A percentile compares a stretch with the other conserved stretches of the same genome.
These are phyloP conservation scores for Trichoderma parareesei DNA, from an alignment of 495 filamentous ascomycete species.

Conservation along the genomic window DNA sequence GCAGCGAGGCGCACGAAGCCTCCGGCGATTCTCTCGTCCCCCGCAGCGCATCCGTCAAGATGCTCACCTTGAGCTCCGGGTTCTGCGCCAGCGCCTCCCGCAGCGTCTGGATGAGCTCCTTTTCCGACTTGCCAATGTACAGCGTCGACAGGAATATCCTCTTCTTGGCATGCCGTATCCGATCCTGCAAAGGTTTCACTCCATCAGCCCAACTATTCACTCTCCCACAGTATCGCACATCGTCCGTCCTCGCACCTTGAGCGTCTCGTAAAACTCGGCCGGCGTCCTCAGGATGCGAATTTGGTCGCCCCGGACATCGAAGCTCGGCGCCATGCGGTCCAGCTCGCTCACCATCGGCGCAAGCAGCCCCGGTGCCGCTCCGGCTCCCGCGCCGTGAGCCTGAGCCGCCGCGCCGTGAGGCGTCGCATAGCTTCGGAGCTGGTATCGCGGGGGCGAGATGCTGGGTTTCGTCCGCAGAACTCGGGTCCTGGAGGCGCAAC, in stretches of 20 bases:
- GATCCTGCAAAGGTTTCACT: slow-evolving; percentile 40
- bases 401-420: slow-evolving; percentile 23
- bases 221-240: slow-evolving; percentile 16
- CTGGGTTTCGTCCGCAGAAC: slow-evolving; percentile 18
- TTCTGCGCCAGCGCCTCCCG: slow-evolving; percentile 66
- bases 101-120: slow-evolving; percentile 79
- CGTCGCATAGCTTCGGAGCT: slow-evolving; percentile 37
- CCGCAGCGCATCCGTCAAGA: slow-evolving; percentile 86
- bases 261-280: slow-evolving; percentile 72
- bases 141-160: slow-evolving; percentile 89
- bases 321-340: slow-evolving; percentile 81
- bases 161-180: slow-evolving; percentile 68
- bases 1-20: slow-evolving; percentile 80
- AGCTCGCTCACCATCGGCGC: slow-evolving; percentile 69
- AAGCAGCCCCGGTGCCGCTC: slow-evolving; percentile 38
- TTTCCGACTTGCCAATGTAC: slow-evolving; percentile 91
- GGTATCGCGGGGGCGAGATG: slow-evolving; percentile 22
- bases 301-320: slow-evolving; percentile 74
- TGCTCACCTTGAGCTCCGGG: slow-evolving; percentile 71
- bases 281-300: slow-evolving; percentile 74
- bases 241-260: slow-evolving; percentile 55
- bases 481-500: slow-evolving; percentile 26
- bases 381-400: slow-evolving; percentile 21
- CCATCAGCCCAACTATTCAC: slow-evolving; percentile 5
- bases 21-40: slow-evolving; percentile 87